Base-by-base conservation (phyloP, 805 yeast species). In the Soucietia sequanensis region DNA sequence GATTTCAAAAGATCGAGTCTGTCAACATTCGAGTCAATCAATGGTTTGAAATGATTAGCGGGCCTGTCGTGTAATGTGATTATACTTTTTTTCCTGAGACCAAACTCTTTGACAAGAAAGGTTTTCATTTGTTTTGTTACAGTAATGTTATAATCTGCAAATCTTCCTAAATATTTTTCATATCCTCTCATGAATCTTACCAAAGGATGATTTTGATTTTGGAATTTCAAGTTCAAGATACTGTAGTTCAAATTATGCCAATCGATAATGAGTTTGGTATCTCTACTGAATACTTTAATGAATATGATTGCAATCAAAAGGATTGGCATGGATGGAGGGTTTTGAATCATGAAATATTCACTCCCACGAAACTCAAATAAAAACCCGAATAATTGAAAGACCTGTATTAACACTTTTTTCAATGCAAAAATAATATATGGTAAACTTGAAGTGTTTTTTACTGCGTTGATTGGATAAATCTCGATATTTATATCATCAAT, bases 211-310 rank as follows among this genome's bases (percentile, higher is more conserved):
- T 59, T 61, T 32, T 60, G 54, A 36, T 70, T 70, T 4, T 70
- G 52, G 45, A 78, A 77, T 46, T 79, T 79, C 51, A 91, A 55
- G 34, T 83, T 81, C 38, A 93, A 60, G 18, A 93, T 86, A 2
- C 95, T 76, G 58, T 77, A 91, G 26, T 95, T 95, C 47, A 93
- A 68, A 58, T 93, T 93, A 60, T 93, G 99, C 99, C 99, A 93
- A 60, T 93, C 99, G 31, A 93, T 76, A 14, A 93, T 72, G 16
- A 91, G 59, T 50, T 74, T 71, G 4, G 90, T 68, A 2, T 78
- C 70, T 9, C 76, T 72, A 27, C 78, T 59, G 39, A 68, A 59
- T 12, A 76, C 23, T 29, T 64, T 58, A 38, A 76, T 73, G 52
- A 75, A 78, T 1, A 81, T 15, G 2, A 83, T 72, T 0, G 78